Evolutionary conservation across 2,329 filamentous ascomycete species (phyloP), one percentile per base, ranked within the genome.

Genomic region (Cladosporium halotolerans): DNA sequence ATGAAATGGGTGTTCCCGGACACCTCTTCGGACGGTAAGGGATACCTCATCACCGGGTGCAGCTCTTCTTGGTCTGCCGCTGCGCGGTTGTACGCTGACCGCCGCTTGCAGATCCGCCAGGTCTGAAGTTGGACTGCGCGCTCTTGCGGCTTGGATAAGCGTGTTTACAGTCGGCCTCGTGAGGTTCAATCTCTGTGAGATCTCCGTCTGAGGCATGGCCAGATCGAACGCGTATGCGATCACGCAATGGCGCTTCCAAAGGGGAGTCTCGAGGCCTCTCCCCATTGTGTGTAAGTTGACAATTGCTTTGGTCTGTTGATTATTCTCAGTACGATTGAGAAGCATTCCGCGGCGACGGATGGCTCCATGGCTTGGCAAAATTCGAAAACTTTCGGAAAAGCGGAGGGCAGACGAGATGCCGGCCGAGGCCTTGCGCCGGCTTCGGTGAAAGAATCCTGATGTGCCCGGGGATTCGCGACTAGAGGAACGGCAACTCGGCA

Each of bases 371-470:
- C 32, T 34, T 34, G 32, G 32, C 32, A 34, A 34, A 34, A 13
- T 34, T 34, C 32, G 32, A 34, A 34, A 34, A 34, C n/a, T 40
- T 40, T 40, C 38, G 38, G 38, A n/a, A 40, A n/a, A n/a, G 16
- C 16, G 16, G 16, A 16, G 14, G 7, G 14, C 9, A 19, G 16
- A 42, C 23, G 11, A 23, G 16, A 23, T 42, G 16, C 11, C 14
- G 48, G 31, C 48, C 48, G 40, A 44, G 40, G 48, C 14, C 44
- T 51, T 49, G 5, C 48, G 48, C 48, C 48, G 40, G 48, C 48
- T 44, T 39, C 40, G 48, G 48, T 51, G 48, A 51, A 43, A 32
- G 31, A 32, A 44, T 51, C 32, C 41, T 51, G 40, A 44, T 32
- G 40, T 28, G 48, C 18, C 16, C 36, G n/a, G 36, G 36, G 36